Evolutionary conservation across 2,329 filamentous ascomycete genomes (phyloP), one percentile per base, ranked within the genome.

Genomic region (Parastagonospora avenae): DNA sequence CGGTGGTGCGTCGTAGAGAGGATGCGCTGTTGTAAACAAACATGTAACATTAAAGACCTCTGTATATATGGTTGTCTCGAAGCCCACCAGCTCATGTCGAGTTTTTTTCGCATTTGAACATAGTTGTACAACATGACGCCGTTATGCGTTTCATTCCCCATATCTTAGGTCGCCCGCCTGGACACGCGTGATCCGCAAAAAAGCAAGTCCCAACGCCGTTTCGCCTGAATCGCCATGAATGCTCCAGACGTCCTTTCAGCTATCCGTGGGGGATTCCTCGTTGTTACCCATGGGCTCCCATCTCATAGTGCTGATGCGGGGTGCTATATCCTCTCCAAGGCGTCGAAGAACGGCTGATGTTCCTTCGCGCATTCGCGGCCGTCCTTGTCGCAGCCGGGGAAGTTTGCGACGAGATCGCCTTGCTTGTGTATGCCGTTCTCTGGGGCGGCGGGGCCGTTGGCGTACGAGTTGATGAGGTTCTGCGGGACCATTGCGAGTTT

Each of bases 401-500:
- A 90, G 51, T 88, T 85, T 54, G 95, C 85, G 1, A 95, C 82
- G 50, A 97, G 87, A 68, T 97, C 92, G 29, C 92, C 93, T 8
- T 92, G 85, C 67, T 88, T 84, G 73, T 92, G 97, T 41, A 83
- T 79, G 12, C 83, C 84, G 50, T 80, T 73, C 8, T 66, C 61
- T 2, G 55, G 48, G 33, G 57, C 54, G 4, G 63, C 61, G n/a
- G 66, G 66, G n/a, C 68, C 69, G 5, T 55, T 51, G 8, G 59
- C 86, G 74, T 97, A 97, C 0, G 90, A 84, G 68, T 96, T 96
- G 71, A 99, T 78, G 30, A 82, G 80, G 44, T 88, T 84, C 74
- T 99, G 94, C 2, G 93, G 92, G n/a, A 99, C 81, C 16, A 99
- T 80, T 1, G 90, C 92, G 55, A 97, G 78, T 70, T 92, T 94